Evolutionary conservation across 23 red algal species (phyloP).

Genomic region (Agarophyton chilense): DNA sequence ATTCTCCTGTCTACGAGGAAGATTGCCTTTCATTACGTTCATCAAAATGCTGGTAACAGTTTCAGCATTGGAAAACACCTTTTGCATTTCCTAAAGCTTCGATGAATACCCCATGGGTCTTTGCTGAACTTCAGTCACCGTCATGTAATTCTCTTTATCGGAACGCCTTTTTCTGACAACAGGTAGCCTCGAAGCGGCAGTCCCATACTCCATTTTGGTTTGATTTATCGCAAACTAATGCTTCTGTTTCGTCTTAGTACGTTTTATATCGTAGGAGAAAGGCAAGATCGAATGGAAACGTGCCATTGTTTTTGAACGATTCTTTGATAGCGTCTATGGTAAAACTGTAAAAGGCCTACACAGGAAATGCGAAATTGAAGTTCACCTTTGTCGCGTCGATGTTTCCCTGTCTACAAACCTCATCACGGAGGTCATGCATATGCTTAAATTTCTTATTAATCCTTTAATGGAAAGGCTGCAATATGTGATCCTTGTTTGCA

Average conservation of each 20-base stretch:
- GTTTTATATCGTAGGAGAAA: constrained; percentile 16
- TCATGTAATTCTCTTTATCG: background rate
- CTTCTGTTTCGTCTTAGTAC: background rate
- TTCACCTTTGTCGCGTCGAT: background rate
- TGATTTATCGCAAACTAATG: background rate
- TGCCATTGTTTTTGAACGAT: constrained; percentile 12
- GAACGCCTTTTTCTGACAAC: background rate
- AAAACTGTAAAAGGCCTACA: background rate
- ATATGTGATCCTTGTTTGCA: no score
- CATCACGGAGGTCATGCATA: background rate
- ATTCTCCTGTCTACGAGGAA: no score
- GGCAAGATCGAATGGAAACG: constrained; percentile 5
- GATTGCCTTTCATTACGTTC: background rate
- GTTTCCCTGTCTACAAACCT: background rate
- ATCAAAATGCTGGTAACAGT: background rate
- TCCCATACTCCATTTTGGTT: background rate
- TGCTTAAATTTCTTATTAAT: constrained; percentile 43
- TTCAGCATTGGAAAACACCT: background rate
- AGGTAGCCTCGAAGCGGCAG: background rate
- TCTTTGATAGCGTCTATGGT: background rate
- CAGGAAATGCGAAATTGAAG: background rate
- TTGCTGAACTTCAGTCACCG: background rate
- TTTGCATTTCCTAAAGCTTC: background rate
- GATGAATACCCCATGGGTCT: background rate
- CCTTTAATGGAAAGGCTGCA: no score